Evolutionary conservation across 768 basidiomycete species (phyloP).

Genomic region (Suillus plorans): DNA sequence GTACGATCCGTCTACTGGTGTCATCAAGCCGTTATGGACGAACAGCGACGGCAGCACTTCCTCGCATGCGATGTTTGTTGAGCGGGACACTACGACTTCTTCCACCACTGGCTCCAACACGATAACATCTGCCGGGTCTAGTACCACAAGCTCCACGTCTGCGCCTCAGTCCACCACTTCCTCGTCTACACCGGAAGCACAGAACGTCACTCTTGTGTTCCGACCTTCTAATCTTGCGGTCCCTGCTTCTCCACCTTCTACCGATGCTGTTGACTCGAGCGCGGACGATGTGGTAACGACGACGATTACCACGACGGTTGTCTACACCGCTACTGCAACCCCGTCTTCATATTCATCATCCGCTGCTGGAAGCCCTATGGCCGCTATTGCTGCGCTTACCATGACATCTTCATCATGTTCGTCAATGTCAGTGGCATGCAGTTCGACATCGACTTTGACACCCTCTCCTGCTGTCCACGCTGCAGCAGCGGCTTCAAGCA

Average conservation of each 20-base stretch:
- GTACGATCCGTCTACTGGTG: slow-evolving; percentile 47
- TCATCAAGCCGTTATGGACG: slow-evolving; percentile 55
- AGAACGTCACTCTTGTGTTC: slow-evolving; percentile 55
- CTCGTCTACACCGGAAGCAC: slow-evolving; percentile 12
- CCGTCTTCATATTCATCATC: slow-evolving; percentile 14
- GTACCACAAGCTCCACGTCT: slow-evolving; percentile 14
- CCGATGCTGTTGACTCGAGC: background rate
- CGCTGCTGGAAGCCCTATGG: slow-evolving; percentile 2
- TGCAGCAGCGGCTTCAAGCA: background rate
- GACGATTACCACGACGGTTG: slow-evolving; percentile 27
- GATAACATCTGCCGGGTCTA: slow-evolving; percentile 13
- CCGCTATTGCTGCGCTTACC: background rate
- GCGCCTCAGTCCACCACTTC: slow-evolving; percentile 10
- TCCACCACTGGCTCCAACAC: slow-evolving; percentile 10
- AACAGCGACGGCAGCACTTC: slow-evolving; percentile 13
- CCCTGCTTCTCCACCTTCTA: slow-evolving; percentile 11
- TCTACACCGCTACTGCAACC: slow-evolving; percentile 11
- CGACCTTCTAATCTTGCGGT: slow-evolving; percentile 38
- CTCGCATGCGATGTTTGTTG: slow-evolving; percentile 1
- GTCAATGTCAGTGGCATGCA: background rate
- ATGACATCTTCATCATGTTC: background rate
- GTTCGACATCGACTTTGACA: background rate
- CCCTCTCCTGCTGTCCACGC: background rate
- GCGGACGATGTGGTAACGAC: slow-evolving; percentile 13
- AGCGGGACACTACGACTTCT: slow-evolving; percentile 9